Percentiles rank a stretch among this genome's conserved stretches.
Conservation (phyloP, 139 green algal genomes). For the Coelastrella sp. region DNA sequence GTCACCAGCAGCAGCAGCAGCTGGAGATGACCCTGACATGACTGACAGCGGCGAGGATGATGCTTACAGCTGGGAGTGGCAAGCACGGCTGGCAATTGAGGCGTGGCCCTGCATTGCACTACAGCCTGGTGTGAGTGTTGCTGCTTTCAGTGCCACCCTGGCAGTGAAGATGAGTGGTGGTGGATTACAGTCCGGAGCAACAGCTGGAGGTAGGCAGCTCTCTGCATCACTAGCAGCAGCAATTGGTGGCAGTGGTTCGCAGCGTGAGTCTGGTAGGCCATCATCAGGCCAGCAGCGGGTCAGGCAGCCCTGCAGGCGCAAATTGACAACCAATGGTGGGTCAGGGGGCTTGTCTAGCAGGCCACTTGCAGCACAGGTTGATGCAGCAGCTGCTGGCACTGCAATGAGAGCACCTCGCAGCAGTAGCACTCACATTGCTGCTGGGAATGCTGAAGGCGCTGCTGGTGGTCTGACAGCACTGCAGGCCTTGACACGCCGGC, state of each 20-base stretch:
- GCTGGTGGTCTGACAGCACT: neutral
- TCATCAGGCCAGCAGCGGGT: neutral
- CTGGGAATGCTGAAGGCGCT: neutral
- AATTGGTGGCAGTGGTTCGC: neutral
- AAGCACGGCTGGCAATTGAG: slow-evolving; percentile 29
- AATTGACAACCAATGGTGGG: neutral
- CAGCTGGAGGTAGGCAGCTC: neutral
- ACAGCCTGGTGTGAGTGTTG: slow-evolving; percentile 31
- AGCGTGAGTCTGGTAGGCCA: neutral
- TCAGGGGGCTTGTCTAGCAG: too few species aligned
- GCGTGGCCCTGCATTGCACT: slow-evolving; percentile 10
- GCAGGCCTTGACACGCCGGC: neutral
- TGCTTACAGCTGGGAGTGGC: slow-evolving; percentile 6
- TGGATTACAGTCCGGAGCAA: neutral
- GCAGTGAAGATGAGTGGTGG: neutral
- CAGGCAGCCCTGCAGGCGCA: neutral
- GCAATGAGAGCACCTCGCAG: neutral
- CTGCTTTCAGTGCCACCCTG: slow-evolving; percentile 32
- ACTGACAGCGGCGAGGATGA: neutral
- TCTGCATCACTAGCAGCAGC: slow-evolving; percentile 2
- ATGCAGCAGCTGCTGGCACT: neutral
- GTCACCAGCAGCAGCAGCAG: neutral
- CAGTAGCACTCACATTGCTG: slow-evolving; percentile 21
- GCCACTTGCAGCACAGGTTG: neutral
- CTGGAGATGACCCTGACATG: neutral